Evolutionary conservation across 129 eudicot genomes (phyloP), one percentile per base, ranked within the genome.

Genomic region (Dittrichia graveolens): DNA sequence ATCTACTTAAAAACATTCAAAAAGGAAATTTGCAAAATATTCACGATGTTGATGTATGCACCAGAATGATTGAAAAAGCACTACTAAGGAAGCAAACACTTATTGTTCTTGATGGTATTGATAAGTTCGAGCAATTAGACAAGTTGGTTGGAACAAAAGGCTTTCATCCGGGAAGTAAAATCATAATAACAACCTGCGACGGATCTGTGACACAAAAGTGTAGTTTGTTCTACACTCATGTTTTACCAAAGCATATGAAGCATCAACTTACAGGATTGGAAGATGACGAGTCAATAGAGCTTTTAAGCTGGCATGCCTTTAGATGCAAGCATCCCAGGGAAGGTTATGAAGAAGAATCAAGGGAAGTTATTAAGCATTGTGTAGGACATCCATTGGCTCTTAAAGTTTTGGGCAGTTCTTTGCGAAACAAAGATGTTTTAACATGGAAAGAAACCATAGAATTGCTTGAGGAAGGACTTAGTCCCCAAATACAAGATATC

Each of bases 301-400:
- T 77, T 37, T 77, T 82, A 15, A 56, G 82, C 53, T 77, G 79
- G 82, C 79, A 72, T 82, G 82, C 85, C 47, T 81, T 81, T 41
- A 59, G 80, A 35, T 5, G 54, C 1, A 43, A 45, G 6, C 46
- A 49, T 41, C 76, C 80, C 5, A 13, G 3, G 4, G 74, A 76
- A 24, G 52, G 38, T 76, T 54, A 70, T 39, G 14, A 10, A 44
- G n/a, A 58, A 5, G 58, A 42, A 3, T 18, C 60, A 12, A 40
- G 5, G 2, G 76, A 15, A 46, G 65, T 76, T 5, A 53, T 69
- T 2, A 4, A 16, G 4, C 64, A 53, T 19, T 75, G 81, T 60
- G 46, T 19, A 42, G 84, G 84, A 15, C 71, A 69, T 45, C 85
- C 85, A 5, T 45, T 75, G 62, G 77, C 84, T 69, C 80, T 75